Percentiles rank a stretch among this genome's conserved stretches.
phyloP scores from a whole-genome alignment of 192 early-diverging fungal species.

The Linnemannia exigua region DNA sequence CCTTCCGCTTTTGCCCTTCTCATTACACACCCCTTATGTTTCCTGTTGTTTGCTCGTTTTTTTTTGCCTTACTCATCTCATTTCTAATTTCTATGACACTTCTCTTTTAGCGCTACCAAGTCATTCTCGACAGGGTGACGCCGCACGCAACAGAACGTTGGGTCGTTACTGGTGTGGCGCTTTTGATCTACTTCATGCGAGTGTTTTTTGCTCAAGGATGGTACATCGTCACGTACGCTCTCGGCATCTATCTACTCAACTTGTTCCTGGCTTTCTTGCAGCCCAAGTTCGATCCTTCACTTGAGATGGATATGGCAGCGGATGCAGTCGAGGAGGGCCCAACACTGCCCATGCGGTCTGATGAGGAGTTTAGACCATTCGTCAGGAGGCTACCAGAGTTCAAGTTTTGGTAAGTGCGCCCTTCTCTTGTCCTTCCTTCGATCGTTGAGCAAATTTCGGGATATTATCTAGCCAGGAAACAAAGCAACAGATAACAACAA shows the following conservation, averaged over 20 bases:
- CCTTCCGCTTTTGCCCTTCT: neutral
- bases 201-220: slow-evolving; percentile 90
- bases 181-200: slow-evolving; percentile 82
- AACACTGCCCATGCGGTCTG: slow-evolving; percentile 84
- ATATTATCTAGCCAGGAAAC: neutral
- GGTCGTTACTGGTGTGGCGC: slow-evolving; percentile 70
- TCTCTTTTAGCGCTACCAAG: slow-evolving; percentile 75
- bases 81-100: neutral
- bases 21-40: slow-evolving; percentile 1
- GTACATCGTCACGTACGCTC: slow-evolving; percentile 95
- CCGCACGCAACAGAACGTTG: slow-evolving; percentile 85
- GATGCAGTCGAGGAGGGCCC: slow-evolving; percentile 75
- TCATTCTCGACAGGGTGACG: slow-evolving; percentile 85
- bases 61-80: neutral
- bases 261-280: slow-evolving; percentile 95
- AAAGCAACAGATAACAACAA: neutral
- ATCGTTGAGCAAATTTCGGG: neutral
- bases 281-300: slow-evolving; percentile 96
- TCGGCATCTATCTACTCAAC: slow-evolving; percentile 96
- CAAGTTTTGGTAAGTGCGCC: slow-evolving; percentile 91
- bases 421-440: slow-evolving; percentile 6
- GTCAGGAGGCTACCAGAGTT: slow-evolving; percentile 97
- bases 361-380: slow-evolving; percentile 98
- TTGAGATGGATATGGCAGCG: slow-evolving; percentile 76
- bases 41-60: neutral